Evolutionary conservation across 805 yeast genomes (phyloP).

Genomic region (Phaffomyces antillensis): DNA sequence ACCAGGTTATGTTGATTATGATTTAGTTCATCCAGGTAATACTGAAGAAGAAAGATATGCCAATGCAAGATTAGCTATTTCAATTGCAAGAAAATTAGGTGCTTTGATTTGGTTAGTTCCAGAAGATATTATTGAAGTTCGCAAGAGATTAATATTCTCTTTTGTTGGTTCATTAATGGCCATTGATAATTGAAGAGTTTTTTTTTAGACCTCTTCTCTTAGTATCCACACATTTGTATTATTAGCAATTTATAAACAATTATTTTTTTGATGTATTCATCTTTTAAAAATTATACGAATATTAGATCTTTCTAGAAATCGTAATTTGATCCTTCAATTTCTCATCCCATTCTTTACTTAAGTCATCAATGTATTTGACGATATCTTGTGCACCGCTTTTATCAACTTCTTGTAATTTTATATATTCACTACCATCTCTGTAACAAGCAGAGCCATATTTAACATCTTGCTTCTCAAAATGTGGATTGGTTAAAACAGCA

Average conservation of each 20-base stretch:
- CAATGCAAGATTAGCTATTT: constrained; percentile 93
- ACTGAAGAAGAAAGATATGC: constrained; percentile 86
- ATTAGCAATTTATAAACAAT: not conserved
- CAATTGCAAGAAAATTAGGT: constrained; percentile 96
- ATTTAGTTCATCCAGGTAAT: constrained; percentile 71
- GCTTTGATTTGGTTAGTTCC: constrained; percentile 99
- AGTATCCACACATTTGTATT: not conserved
- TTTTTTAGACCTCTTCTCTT: too few relatives aligned
- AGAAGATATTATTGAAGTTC: constrained; percentile 96
- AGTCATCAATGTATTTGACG: constrained; percentile 49
- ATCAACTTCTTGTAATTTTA: constrained; percentile 51
- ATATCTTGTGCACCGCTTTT: constrained; percentile 61
- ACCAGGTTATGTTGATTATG: constrained; percentile 97
- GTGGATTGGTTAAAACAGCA: constrained; percentile 45
- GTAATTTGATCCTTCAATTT: constrained; percentile 68
- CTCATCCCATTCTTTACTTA: constrained; percentile 66
- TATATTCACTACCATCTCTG: constrained; percentile 56
- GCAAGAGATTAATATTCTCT: constrained; percentile 87
- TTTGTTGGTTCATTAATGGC: constrained; percentile 96
- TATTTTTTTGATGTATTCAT: not conserved
- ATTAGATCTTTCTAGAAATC: constrained; percentile 21
- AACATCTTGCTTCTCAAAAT: constrained; percentile 38
- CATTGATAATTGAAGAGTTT: constrained; percentile 25
- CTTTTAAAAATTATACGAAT: not conserved
- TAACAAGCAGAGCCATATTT: constrained; percentile 71